Conservation (phyloP, 176 grass and related monocot species). For the Sorghum bicolor region DNA sequence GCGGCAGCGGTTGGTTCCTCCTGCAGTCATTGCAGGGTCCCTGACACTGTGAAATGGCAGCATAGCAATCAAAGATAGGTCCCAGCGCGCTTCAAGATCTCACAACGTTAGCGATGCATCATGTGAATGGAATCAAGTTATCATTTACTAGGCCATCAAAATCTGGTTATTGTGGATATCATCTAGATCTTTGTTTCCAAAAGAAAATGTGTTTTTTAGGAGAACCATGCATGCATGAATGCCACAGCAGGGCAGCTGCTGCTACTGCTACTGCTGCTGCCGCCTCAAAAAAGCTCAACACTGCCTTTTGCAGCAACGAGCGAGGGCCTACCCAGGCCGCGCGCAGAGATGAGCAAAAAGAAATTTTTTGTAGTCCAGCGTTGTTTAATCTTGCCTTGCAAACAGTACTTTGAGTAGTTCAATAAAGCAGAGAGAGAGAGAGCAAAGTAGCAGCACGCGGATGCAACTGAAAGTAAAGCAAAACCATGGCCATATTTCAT, state of each 20-base stretch:
- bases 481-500: constrained; percentile 43
- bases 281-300: constrained; percentile 35
- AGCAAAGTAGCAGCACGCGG: neutral
- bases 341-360: constrained; percentile 35
- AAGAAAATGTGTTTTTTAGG: constrained; percentile 1
- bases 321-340: constrained; percentile 12
- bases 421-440: neutral
- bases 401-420: constrained; percentile 50
- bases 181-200: neutral
- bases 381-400: constrained; percentile 60
- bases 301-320: constrained; percentile 35
- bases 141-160: neutral
- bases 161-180: constrained; percentile 14
- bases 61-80: constrained; percentile 16
- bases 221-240: constrained; percentile 39
- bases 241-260: constrained; percentile 30
- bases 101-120: neutral
- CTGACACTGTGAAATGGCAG: constrained; percentile 47
- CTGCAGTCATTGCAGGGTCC: constrained; percentile 73
- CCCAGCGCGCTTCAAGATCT: constrained; percentile 21
- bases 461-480: constrained; percentile 27
- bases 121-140: constrained; percentile 1
- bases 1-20: constrained; percentile 56
- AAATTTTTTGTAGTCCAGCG: constrained; percentile 55
- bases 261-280: constrained; percentile 29